Conservation (phyloP, 2,329 filamentous ascomycete genomes). For the Stagonosporopsis vannaccii region DNA sequence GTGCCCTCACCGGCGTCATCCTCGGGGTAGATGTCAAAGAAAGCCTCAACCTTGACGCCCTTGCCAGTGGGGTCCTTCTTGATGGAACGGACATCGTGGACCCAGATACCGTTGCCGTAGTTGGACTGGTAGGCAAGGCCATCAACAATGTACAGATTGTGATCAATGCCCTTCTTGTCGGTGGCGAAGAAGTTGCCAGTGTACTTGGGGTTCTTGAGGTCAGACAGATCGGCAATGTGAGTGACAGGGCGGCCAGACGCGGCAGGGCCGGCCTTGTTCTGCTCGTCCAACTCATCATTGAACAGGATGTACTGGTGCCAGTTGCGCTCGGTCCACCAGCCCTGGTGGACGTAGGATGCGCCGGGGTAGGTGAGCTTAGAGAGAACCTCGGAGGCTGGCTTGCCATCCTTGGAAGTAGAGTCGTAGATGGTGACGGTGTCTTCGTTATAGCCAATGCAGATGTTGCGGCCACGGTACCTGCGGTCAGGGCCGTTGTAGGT, state of each 20-base stretch:
- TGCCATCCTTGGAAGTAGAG: conserved; percentile 60
- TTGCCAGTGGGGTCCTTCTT: conserved; percentile 48
- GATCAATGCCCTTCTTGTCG: conserved; percentile 50
- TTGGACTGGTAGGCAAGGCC: conserved; percentile 53
- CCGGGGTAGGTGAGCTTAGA: conserved; percentile 63
- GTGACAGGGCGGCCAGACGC: conserved; percentile 44
- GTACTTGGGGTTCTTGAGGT: conserved; percentile 46
- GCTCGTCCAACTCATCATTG: conserved; percentile 47
- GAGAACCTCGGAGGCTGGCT: conserved; percentile 63
- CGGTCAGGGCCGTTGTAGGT: conserved; percentile 61
- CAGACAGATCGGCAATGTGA: conserved; percentile 45
- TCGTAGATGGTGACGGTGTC: conserved; percentile 61
- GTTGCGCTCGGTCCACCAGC: conserved; percentile 58
- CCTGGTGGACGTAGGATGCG: conserved; percentile 65
- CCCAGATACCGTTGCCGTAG: conserved; percentile 51
- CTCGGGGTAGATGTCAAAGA: conserved; percentile 54
- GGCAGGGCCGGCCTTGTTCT: conserved; percentile 35
- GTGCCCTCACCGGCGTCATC: conserved; percentile 49
- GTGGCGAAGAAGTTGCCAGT: conserved; percentile 53
- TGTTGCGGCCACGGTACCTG: conserved; percentile 58
- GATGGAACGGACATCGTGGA: conserved; percentile 51
- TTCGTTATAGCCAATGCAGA: conserved; percentile 65
- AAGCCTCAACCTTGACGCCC: conserved; percentile 50
- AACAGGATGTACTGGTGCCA: conserved; percentile 45
- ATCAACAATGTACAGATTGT: conserved; percentile 55